phyloP scores from a whole-genome alignment of 2,329 filamentous ascomycete genomes.

The Penicillium sp. region DNA sequence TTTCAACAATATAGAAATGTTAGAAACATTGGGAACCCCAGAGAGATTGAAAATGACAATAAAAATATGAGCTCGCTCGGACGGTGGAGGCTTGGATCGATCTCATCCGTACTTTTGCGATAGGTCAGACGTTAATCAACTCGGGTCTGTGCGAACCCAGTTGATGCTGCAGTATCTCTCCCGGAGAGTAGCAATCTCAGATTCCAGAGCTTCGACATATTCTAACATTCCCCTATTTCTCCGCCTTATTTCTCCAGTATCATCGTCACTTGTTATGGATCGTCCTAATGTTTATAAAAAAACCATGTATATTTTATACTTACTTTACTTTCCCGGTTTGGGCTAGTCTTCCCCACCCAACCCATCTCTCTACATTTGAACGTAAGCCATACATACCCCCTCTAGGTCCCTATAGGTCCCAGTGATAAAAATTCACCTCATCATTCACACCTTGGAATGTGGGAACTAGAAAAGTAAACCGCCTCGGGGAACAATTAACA shows the following conservation, averaged over 20 bases:
- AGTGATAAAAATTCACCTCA: neutral
- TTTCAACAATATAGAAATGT: neutral
- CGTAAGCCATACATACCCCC: neutral
- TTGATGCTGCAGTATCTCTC: slow-evolving; percentile 17
- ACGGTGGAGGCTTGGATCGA: slow-evolving; percentile 12
- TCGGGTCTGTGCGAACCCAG: slow-evolving; percentile 26
- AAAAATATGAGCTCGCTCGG: slow-evolving; percentile 13
- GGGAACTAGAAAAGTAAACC: neutral
- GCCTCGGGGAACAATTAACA: neutral
- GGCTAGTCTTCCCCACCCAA: neutral
- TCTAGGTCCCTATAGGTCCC: neutral
- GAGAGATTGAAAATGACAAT: neutral
- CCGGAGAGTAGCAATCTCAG: slow-evolving; percentile 5
- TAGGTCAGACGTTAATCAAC: slow-evolving; percentile 10
- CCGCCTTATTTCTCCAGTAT: neutral
- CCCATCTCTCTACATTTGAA: neutral
- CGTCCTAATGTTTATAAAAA: neutral
- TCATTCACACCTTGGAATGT: slow-evolving; percentile 1
- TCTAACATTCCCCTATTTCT: slow-evolving; percentile 6
- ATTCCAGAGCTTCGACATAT: neutral
- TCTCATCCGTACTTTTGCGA: slow-evolving; percentile 13
- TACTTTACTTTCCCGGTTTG: neutral
- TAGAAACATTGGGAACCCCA: neutral
- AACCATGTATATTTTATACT: neutral
- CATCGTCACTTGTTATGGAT: neutral